These are phyloP conservation scores for Aspergillus incahuasiensis DNA, from an alignment of 495 filamentous ascomycete species.

Conservation along the genomic window DNA sequence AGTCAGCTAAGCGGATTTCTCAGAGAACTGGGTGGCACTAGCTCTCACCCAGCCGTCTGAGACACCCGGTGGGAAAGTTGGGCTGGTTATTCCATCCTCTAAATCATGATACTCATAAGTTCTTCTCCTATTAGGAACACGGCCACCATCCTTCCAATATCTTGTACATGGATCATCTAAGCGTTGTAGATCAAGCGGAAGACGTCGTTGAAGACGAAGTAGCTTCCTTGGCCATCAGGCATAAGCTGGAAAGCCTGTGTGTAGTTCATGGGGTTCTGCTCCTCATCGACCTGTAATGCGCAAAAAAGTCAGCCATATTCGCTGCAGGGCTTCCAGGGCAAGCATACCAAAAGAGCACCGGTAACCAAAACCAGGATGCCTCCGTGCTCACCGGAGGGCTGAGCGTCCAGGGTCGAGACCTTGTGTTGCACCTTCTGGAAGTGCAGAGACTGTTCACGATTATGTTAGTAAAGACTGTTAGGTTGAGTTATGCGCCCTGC, in stretches of 20 bases:
- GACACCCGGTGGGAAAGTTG: background rate
- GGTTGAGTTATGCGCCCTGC: background rate
- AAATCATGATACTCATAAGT: constrained; percentile 20
- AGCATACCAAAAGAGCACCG: constrained; percentile 70
- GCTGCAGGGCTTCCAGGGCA: background rate
- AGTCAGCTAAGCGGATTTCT: background rate
- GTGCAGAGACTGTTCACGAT: constrained; percentile 46
- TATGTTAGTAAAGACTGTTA: constrained; percentile 7
- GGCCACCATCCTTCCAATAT: background rate
- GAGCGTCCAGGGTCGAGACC: constrained; percentile 66
- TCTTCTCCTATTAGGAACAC: background rate
- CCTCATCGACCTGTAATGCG: constrained; percentile 68
- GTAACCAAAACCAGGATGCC: constrained; percentile 82
- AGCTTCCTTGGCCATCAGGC: constrained; percentile 63
- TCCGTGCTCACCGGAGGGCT: constrained; percentile 56
- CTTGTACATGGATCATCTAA: background rate
- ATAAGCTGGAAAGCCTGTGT: constrained; percentile 79
- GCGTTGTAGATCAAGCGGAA: constrained; percentile 72
- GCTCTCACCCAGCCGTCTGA: background rate
- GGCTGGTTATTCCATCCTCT: background rate
- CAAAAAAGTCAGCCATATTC: background rate
- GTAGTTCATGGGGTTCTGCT: constrained; percentile 76
- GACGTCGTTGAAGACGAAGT: constrained; percentile 86
- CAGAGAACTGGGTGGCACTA: background rate
- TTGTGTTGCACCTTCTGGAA: constrained; percentile 75